These are phyloP conservation scores for Curvularia hawaiiensis DNA, from an alignment of 2,329 filamentous ascomycete species.

Conservation along the genomic window DNA sequence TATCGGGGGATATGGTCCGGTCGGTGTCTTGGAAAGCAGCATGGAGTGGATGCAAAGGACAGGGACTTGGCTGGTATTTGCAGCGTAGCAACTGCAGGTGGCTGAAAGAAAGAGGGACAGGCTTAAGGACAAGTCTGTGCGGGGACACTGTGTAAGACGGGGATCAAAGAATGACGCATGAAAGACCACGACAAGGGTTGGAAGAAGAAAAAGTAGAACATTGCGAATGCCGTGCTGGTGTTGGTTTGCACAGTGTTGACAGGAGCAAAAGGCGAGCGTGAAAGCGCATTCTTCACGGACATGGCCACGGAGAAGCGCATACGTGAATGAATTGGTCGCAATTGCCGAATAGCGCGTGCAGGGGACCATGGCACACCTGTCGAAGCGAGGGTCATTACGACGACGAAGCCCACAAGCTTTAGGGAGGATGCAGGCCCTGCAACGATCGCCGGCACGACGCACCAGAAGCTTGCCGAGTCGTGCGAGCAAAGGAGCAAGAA, in stretches of 20 bases:
- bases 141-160: not conserved
- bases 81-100: not conserved
- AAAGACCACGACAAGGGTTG: not conserved
- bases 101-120: constrained; percentile 3
- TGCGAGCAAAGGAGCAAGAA: not conserved
- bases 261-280: not conserved
- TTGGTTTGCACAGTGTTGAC: not conserved
- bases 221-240: not conserved
- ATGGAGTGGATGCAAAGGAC: not conserved
- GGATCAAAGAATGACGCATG: constrained; percentile 7
- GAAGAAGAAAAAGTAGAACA: not conserved
- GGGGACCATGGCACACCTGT: too few species aligned
- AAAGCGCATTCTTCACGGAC: not conserved
- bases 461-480: not conserved
- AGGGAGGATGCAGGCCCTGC: not conserved
- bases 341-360: too few species aligned
- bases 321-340: not conserved
- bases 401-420: not conserved
- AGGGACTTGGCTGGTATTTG: not conserved
- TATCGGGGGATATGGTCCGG: too few species aligned
- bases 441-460: not conserved
- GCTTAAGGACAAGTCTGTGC: constrained; percentile 6
- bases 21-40: not conserved
- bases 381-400: not conserved
- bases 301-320: not conserved